Evolutionary conservation across 305 asterid species (phyloP).

Genomic region (Lippia alba): DNA sequence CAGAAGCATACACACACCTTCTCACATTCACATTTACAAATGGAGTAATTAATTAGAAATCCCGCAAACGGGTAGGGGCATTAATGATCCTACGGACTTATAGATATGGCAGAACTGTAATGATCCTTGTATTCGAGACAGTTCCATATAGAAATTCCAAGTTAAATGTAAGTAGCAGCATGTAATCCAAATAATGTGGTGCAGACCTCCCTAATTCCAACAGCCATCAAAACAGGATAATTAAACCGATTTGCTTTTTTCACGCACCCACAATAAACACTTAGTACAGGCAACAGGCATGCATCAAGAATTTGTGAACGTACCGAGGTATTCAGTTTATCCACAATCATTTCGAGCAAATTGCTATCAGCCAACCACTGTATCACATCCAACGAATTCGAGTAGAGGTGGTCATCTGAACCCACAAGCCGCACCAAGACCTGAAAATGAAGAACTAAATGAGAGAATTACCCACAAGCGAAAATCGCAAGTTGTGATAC

Average conservation of each 20-base stretch:
- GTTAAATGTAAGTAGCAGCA: neutral
- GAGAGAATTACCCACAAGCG: constrained; percentile 37
- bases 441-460: constrained; percentile 50
- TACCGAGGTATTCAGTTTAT: constrained; percentile 79
- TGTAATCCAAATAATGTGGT: constrained; percentile 8
- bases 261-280: constrained; percentile 19
- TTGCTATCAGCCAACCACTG: constrained; percentile 97
- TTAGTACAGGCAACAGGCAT: constrained; percentile 29
- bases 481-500: constrained; percentile 8
- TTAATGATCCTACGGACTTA: constrained; percentile 10
- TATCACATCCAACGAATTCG: constrained; percentile 83
- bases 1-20: neutral
- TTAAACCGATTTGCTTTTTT: constrained; percentile 14
- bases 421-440: constrained; percentile 96
- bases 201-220: constrained; percentile 9
- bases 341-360: constrained; percentile 95
- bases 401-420: constrained; percentile 86
- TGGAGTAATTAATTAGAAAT: neutral
- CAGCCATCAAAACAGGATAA: constrained; percentile 22
- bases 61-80: constrained; percentile 1
- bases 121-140: constrained; percentile 4
- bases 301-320: constrained; percentile 31
- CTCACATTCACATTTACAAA: neutral
- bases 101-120: constrained; percentile 18
- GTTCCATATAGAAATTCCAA: constrained; percentile 5